Evolutionary conservation across 495 filamentous ascomycete species (phyloP).

Genomic region (Aspergillus olivimuriae): DNA sequence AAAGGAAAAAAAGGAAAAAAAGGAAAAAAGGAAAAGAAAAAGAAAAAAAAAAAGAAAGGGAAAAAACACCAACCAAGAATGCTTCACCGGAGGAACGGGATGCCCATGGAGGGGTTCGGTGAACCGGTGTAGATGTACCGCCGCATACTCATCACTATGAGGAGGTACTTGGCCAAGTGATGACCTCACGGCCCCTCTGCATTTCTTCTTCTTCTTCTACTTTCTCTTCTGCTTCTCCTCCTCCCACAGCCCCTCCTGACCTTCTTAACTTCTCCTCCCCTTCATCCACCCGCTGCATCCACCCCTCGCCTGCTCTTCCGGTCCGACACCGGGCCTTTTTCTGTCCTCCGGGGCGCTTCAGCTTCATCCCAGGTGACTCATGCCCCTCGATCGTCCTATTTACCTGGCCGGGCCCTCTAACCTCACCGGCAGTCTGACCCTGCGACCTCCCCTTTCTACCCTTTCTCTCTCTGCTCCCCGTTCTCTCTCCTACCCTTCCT

Average conservation of each 20-base stretch:
- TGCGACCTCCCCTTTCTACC: slow-evolving; percentile 4
- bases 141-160: too few species aligned
- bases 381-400: too few species aligned
- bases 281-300: slow-evolving; percentile 2
- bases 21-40: too few species aligned
- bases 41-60: too few species aligned
- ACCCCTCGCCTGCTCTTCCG: slow-evolving; percentile 12
- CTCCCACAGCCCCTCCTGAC: neutral
- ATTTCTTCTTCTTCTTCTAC: neutral
- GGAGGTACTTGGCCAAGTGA: too few species aligned
- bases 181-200: neutral
- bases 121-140: too few species aligned
- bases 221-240: neutral
- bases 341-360: slow-evolving; percentile 18
- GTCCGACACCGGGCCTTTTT: slow-evolving; percentile 23
- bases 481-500: slow-evolving; percentile 7
- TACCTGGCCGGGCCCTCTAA: too few species aligned
- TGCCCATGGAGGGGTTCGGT: too few species aligned
- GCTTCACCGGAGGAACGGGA: too few species aligned
- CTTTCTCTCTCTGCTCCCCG: slow-evolving; percentile 7
- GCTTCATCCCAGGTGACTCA: slow-evolving; percentile 4
- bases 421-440: neutral
- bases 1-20: too few species aligned
- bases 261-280: neutral
- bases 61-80: too few species aligned